A percentile compares a stretch with the other conserved stretches of the same genome.
Conservation (phyloP, 305 asterid genomes). For the Fraxinus angustifolia region DNA sequence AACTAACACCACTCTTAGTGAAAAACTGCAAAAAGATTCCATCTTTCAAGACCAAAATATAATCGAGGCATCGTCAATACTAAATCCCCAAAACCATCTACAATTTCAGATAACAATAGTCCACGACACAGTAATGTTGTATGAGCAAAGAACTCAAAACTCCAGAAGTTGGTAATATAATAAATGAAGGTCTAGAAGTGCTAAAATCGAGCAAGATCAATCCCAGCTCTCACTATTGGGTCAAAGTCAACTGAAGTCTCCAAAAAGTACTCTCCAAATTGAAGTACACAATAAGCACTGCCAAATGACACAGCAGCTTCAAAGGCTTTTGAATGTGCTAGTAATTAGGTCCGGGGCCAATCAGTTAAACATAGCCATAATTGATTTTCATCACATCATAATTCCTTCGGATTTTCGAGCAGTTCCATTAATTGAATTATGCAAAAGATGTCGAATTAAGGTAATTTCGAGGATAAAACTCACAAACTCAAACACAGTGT, state of each 20-base stretch:
- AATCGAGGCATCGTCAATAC: slow-evolving; percentile 32
- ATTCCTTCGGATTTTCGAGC: slow-evolving; percentile 2
- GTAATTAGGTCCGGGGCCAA: neutral
- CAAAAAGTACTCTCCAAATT: slow-evolving; percentile 21
- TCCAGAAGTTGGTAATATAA: neutral
- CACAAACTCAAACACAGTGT: neutral
- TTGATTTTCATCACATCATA: neutral
- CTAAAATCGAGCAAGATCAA: slow-evolving; percentile 25
- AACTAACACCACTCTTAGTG: slow-evolving; percentile 34
- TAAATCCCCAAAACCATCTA: slow-evolving; percentile 22
- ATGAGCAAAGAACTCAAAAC: slow-evolving; percentile 14
- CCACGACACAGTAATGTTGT: slow-evolving; percentile 20
- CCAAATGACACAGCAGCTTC: neutral
- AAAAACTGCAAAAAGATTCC: slow-evolving; percentile 31
- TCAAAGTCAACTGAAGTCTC: slow-evolving; percentile 9
- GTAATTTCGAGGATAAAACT: neutral
- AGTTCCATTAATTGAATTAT: neutral
- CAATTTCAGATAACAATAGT: neutral
- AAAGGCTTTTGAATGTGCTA: neutral
- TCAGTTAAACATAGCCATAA: slow-evolving; percentile 10
- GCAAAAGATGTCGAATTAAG: neutral
- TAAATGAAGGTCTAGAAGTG: slow-evolving; percentile 17
- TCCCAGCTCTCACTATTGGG: slow-evolving; percentile 24
- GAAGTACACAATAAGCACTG: slow-evolving; percentile 7
- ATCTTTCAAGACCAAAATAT: slow-evolving; percentile 23